Percentiles rank a stretch among this genome's conserved stretches.
These are phyloP conservation scores for Ramalina intermedia DNA, from an alignment of 495 filamentous ascomycete species.

Conservation along the genomic window DNA sequence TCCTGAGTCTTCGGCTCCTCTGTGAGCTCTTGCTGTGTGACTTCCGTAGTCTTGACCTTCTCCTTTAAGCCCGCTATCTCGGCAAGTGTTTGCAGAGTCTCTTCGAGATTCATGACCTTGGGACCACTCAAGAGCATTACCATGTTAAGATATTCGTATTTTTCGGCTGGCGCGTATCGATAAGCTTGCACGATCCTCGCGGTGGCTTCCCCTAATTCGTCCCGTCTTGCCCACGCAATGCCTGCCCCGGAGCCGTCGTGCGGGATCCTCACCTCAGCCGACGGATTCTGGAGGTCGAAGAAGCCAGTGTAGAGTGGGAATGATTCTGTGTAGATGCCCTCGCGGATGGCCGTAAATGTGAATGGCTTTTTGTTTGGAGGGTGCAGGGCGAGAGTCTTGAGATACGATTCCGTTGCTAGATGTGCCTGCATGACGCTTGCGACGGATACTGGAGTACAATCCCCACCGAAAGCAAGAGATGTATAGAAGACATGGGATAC, in stretches of 20 bases:
- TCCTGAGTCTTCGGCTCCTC: slow-evolving; percentile 21
- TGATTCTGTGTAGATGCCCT: slow-evolving; percentile 53
- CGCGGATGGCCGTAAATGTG: slow-evolving; percentile 39
- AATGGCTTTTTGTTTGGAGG: slow-evolving; percentile 13
- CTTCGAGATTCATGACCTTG: slow-evolving; percentile 23
- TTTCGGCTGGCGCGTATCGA: neutral
- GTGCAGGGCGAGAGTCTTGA: slow-evolving; percentile 21
- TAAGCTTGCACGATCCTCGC: slow-evolving; percentile 27
- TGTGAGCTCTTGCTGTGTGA: slow-evolving; percentile 30
- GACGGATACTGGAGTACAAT: slow-evolving; percentile 26
- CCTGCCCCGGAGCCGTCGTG: slow-evolving; percentile 32
- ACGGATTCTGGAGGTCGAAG: slow-evolving; percentile 27
- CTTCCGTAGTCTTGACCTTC: slow-evolving; percentile 19
- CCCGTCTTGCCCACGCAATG: slow-evolving; percentile 37
- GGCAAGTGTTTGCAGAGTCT: slow-evolving; percentile 26
- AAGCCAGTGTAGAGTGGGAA: slow-evolving; percentile 57
- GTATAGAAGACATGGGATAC: slow-evolving; percentile 55
- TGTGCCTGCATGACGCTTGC: slow-evolving; percentile 57
- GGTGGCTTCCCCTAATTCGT: slow-evolving; percentile 35
- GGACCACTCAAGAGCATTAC: slow-evolving; percentile 28
- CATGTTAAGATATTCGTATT: slow-evolving; percentile 23
- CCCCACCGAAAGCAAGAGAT: slow-evolving; percentile 42
- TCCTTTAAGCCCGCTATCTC: slow-evolving; percentile 16
- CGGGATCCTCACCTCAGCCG: slow-evolving; percentile 32
- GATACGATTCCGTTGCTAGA: slow-evolving; percentile 44